Conservation (phyloP, 768 basidiomycete species). For the Boletus pseudo-olivaceus region DNA sequence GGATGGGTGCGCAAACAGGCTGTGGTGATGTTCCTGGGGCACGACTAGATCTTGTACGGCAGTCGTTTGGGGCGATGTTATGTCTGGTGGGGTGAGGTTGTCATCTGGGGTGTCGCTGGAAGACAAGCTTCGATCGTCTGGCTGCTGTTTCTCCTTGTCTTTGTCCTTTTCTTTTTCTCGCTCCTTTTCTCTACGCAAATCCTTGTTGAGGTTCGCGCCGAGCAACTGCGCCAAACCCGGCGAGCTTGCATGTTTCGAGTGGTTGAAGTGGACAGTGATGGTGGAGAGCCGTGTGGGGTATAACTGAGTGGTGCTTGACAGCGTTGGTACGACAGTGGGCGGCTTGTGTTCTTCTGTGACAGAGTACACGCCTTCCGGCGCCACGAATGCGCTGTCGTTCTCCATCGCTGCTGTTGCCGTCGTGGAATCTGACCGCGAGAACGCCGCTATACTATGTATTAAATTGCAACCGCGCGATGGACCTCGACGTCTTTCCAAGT, state of each 20-base stretch:
- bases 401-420: slow-evolving; percentile 47
- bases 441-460: background rate
- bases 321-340: slow-evolving; percentile 40
- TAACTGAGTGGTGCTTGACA: slow-evolving; percentile 31
- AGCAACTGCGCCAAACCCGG: slow-evolving; percentile 70
- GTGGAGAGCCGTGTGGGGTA: slow-evolving; percentile 65
- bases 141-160: slow-evolving; percentile 36
- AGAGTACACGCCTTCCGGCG: slow-evolving; percentile 87
- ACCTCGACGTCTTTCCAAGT: background rate
- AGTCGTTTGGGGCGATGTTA: slow-evolving; percentile 30
- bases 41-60: slow-evolving; percentile 31
- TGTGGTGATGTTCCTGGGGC: slow-evolving; percentile 40
- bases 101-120: slow-evolving; percentile 80
- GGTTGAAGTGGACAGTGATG: slow-evolving; percentile 60
- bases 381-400: slow-evolving; percentile 81
- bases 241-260: slow-evolving; percentile 47
- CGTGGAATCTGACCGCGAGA: slow-evolving; percentile 18
- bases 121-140: slow-evolving; percentile 71
- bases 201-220: slow-evolving; percentile 54
- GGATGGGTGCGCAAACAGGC: slow-evolving; percentile 58
- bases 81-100: slow-evolving; percentile 40
- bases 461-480: background rate
- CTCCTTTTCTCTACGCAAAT: slow-evolving; percentile 46
- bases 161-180: slow-evolving; percentile 36
- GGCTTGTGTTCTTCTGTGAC: slow-evolving; percentile 85